These are phyloP conservation scores for Pichiaceae sp. DNA, from an alignment of 1,139 yeast genomes.

Conservation along the genomic window DNA sequence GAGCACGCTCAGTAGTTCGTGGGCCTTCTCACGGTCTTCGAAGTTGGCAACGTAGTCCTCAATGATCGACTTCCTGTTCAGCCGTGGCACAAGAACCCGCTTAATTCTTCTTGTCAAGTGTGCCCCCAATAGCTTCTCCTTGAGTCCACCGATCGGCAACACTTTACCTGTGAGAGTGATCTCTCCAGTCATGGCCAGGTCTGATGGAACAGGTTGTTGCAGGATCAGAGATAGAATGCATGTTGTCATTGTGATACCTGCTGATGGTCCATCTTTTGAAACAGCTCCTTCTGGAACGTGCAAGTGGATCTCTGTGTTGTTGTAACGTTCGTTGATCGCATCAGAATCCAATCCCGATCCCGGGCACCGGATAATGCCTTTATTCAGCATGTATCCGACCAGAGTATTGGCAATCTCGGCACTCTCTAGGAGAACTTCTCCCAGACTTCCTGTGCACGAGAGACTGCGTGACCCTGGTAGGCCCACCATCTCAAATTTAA, in stretches of 20 bases:
- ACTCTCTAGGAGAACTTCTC: slow-evolving; percentile 76
- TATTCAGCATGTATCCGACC: slow-evolving; percentile 51
- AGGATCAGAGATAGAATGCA: slow-evolving; percentile 68
- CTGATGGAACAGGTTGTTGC: slow-evolving; percentile 56
- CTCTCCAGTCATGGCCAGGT: slow-evolving; percentile 91
- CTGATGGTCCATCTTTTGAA: slow-evolving; percentile 89
- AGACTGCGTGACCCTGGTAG: slow-evolving; percentile 35
- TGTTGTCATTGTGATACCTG: slow-evolving; percentile 85
- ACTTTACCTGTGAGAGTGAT: slow-evolving; percentile 81
- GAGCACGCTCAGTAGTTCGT: slow-evolving; percentile 12
- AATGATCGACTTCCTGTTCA: slow-evolving; percentile 63
- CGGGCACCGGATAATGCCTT: slow-evolving; percentile 17
- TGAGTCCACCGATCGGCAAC: slow-evolving; percentile 83
- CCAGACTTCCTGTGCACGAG: slow-evolving; percentile 63
- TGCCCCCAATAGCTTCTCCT: slow-evolving; percentile 81
- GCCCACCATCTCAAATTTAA: slow-evolving; percentile 73
- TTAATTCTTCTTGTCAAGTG: slow-evolving; percentile 59
- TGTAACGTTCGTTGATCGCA: slow-evolving; percentile 34
- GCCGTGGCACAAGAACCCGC: slow-evolving; percentile 60
- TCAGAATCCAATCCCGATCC: slow-evolving; percentile 13
- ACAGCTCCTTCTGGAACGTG: slow-evolving; percentile 90
- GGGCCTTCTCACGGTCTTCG: slow-evolving; percentile 23
- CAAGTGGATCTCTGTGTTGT: slow-evolving; percentile 59
- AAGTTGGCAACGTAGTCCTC: slow-evolving; percentile 28
- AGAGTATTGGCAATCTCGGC: slow-evolving; percentile 73